Percentiles rank a stretch among this genome's conserved stretches.
Evolutionary conservation across 768 basidiomycete species (phyloP).

Genomic region (Agrocybe praecox): DNA sequence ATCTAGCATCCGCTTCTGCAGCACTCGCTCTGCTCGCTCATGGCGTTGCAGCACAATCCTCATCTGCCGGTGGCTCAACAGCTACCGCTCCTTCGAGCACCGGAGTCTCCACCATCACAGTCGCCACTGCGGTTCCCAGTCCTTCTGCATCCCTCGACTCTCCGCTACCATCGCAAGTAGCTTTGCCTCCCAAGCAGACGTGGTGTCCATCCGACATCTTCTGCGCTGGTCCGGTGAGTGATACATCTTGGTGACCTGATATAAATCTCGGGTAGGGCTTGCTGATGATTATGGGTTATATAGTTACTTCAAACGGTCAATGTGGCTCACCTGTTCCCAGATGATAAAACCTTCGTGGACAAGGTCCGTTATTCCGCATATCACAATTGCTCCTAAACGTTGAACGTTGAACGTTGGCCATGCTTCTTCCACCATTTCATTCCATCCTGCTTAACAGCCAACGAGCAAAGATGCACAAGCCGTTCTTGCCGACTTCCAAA

Average conservation of each 20-base stretch:
- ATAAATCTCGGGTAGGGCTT: conserved; percentile 1
- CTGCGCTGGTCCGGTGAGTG: conserved; percentile 73
- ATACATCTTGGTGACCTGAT: conserved; percentile 2
- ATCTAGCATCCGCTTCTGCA: conserved; percentile 14
- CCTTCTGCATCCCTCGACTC: conserved; percentile 56
- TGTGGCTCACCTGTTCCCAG: conserved; percentile 70
- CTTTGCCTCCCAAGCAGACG: conserved; percentile 66
- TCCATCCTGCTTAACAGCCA: conserved; percentile 45
- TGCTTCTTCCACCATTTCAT: not conserved
- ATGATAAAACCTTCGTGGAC: conserved; percentile 91
- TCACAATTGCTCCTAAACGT: not conserved
- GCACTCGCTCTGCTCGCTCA: conserved; percentile 13
- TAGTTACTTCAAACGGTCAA: conserved; percentile 88
- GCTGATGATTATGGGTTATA: not conserved
- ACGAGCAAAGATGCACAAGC: conserved; percentile 65
- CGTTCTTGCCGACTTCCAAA: conserved; percentile 71
- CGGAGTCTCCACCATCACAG: conserved; percentile 34
- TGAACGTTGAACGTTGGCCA: no score
- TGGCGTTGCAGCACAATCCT: conserved; percentile 10
- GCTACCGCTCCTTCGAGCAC: conserved; percentile 17
- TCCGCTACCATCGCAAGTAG: conserved; percentile 64
- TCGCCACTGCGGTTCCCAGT: conserved; percentile 66
- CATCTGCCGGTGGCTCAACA: conserved; percentile 6
- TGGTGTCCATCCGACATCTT: conserved; percentile 83
- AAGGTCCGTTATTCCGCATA: conserved; percentile 34